Conservation (phyloP, 169 alveolate genomes). For the Miamiensis avidus region DNA sequence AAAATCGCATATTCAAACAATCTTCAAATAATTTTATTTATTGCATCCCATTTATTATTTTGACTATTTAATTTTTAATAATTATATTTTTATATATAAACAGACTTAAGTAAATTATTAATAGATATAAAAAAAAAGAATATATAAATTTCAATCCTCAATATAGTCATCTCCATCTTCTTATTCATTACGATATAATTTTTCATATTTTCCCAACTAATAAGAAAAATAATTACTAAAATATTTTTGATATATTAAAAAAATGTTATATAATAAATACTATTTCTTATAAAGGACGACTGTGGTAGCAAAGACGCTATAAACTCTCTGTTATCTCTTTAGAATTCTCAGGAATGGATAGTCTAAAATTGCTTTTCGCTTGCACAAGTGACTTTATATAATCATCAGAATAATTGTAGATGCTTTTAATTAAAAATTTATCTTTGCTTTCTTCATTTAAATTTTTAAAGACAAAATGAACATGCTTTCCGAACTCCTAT, state of each 20-base stretch:
- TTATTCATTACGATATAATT: background rate
- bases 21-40: no score
- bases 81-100: no score
- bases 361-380: background rate
- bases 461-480: background rate
- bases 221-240: no score
- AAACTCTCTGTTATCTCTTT: background rate
- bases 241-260: no score
- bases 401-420: background rate
- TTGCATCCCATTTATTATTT: no score
- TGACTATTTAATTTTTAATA: no score
- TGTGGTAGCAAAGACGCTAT: background rate
- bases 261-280: background rate
- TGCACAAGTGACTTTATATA: background rate
- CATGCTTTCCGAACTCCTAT: background rate
- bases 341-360: background rate
- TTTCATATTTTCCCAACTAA: background rate
- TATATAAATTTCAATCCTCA: no score
- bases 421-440: no score
- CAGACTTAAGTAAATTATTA: no score
- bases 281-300: background rate
- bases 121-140: no score
- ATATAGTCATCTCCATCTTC: background rate
- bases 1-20: no score
- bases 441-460: background rate